These are phyloP conservation scores for Smittium mucronatum DNA, from an alignment of 371 early-diverging fungal genomes.

Conservation along the genomic window DNA sequence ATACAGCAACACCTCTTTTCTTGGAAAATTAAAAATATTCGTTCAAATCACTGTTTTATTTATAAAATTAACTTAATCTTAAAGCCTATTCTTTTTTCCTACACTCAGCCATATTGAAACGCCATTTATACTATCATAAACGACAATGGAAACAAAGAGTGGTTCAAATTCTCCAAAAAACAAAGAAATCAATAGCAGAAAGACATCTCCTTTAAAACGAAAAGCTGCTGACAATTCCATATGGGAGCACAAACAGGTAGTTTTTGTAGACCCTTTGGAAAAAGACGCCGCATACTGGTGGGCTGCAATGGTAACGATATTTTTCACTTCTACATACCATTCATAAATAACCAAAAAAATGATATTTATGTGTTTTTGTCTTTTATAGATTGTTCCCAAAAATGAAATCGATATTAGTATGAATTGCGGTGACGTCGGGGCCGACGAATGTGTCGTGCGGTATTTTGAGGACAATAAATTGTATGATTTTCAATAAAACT, in stretches of 20 bases:
- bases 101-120: too few species aligned
- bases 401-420: slow-evolving; percentile 5
- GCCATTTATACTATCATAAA: too few species aligned
- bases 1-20: too few species aligned
- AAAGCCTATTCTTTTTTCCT: too few species aligned
- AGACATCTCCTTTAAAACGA: too few species aligned
- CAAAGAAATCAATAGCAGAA: too few species aligned
- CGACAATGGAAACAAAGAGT: neutral
- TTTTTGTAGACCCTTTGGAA: slow-evolving; percentile 10
- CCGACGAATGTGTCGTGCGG: slow-evolving; percentile 8
- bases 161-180: neutral
- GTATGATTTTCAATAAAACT: neutral
- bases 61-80: too few species aligned
- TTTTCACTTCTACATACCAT: too few species aligned
- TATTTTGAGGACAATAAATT: slow-evolving; percentile 12
- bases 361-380: too few species aligned
- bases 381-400: slow-evolving; percentile 9
- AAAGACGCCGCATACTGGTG: slow-evolving; percentile 8
- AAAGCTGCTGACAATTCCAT: slow-evolving; percentile 2
- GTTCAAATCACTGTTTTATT: too few species aligned
- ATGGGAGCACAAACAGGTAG: neutral
- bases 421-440: slow-evolving; percentile 5
- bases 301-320: slow-evolving; percentile 9
- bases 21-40: too few species aligned
- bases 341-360: too few species aligned